These are phyloP conservation scores for Globisporangium paddicum DNA, from an alignment of 352 stramenopile genomes.

Conservation along the genomic window DNA sequence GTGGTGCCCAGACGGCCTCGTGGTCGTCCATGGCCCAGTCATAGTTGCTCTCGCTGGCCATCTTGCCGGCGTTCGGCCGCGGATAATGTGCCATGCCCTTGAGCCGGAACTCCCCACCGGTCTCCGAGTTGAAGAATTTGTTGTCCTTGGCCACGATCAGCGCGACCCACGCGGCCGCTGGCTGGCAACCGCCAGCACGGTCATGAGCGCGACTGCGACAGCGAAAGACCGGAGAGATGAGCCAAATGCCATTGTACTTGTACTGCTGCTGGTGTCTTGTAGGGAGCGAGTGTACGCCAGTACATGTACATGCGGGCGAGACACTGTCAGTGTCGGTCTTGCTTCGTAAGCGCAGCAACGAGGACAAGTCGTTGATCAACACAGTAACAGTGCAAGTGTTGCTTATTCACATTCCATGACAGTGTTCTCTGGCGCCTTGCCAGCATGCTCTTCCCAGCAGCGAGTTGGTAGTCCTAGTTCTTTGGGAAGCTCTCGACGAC, in stretches of 20 bases:
- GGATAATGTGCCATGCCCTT: conserved; percentile 73
- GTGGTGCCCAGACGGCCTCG: conserved; percentile 38
- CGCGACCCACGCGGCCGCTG: conserved; percentile 14
- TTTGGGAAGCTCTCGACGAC: conserved; percentile 42
- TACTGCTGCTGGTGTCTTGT: neutral
- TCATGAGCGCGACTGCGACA: neutral
- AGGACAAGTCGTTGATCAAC: no score
- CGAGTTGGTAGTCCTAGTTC: neutral
- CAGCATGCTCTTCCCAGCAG: no score
- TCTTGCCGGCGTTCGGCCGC: conserved; percentile 50
- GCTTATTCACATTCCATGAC: no score
- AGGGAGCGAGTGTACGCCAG: neutral
- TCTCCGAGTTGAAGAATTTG: conserved; percentile 62
- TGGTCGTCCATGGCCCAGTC: conserved; percentile 63
- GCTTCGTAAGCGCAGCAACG: no score
- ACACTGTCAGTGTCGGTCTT: no score
- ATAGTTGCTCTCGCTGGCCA: conserved; percentile 50
- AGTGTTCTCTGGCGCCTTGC: no score
- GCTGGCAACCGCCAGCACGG: no score
- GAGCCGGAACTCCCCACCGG: conserved; percentile 50
- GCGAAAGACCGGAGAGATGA: neutral
- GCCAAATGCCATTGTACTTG: neutral
- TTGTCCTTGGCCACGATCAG: conserved; percentile 56
- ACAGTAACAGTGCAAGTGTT: no score
- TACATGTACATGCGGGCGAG: no score